These are phyloP conservation scores for Trichoderma afroharzianum DNA, from an alignment of 2,329 filamentous ascomycete genomes.

Conservation along the genomic window DNA sequence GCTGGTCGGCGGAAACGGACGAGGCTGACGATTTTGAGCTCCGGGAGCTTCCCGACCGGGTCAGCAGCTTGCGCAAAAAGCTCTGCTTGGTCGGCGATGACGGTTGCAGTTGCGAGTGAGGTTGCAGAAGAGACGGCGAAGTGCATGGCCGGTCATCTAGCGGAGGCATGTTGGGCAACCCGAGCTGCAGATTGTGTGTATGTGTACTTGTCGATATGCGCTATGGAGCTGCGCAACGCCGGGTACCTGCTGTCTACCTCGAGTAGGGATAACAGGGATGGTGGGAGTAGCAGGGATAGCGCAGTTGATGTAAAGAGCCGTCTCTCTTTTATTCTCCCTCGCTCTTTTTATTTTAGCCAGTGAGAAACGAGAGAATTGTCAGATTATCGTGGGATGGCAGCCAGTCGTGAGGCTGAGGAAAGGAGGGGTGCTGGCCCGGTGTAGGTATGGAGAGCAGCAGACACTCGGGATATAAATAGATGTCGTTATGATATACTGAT, in stretches of 20 bases:
- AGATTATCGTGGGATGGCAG: not conserved
- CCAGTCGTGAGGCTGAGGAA: slow-evolving; percentile 6
- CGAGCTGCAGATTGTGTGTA: not conserved
- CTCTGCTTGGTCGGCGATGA: slow-evolving; percentile 22
- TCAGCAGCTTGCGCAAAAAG: slow-evolving; percentile 30
- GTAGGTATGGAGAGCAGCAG: not conserved
- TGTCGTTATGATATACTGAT: not conserved
- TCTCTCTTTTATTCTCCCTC: not conserved
- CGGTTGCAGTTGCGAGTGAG: slow-evolving; percentile 17
- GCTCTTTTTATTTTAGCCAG: not conserved
- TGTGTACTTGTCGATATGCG: not conserved
- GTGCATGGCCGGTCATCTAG: slow-evolving; percentile 28
- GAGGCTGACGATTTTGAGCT: slow-evolving; percentile 7
- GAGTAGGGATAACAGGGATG: not conserved
- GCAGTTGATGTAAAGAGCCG: not conserved
- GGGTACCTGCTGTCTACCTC: not conserved
- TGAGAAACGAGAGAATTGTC: not conserved
- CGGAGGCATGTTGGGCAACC: slow-evolving; percentile 30
- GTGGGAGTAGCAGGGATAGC: not conserved
- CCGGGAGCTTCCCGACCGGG: slow-evolving; percentile 18
- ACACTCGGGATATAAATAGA: not conserved
- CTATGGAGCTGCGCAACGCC: not conserved
- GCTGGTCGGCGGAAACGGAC: slow-evolving; percentile 4
- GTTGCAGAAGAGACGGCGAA: slow-evolving; percentile 23
- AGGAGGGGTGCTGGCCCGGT: not conserved